Conservation (phyloP, 768 basidiomycete species). For the Cystofilobasidium capitatum region DNA sequence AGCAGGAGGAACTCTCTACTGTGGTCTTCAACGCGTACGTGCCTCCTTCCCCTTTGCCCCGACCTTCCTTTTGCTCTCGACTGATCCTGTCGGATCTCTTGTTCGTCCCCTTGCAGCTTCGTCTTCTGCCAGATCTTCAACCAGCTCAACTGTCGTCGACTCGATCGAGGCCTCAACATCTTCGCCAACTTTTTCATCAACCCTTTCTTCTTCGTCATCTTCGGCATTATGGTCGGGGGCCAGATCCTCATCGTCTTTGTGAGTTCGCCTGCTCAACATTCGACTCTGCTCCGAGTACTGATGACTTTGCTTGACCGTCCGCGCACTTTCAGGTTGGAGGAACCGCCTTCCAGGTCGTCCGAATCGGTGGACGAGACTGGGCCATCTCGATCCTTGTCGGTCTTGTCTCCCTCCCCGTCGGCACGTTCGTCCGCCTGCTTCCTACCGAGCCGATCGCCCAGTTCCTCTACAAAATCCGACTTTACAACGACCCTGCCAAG, state of each 20-base stretch:
- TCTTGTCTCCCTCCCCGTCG: slow-evolving; percentile 75
- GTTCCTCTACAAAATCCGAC: slow-evolving; percentile 48
- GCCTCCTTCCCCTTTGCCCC: too few relatives aligned
- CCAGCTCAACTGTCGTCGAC: slow-evolving; percentile 60
- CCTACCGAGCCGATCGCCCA: slow-evolving; percentile 71
- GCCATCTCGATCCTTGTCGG: slow-evolving; percentile 84
- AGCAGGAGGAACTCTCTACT: slow-evolving; percentile 54
- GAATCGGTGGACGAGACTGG: slow-evolving; percentile 76
- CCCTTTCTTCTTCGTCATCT: slow-evolving; percentile 4
- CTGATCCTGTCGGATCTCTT: too few relatives aligned
- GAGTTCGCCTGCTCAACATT: too few relatives aligned
- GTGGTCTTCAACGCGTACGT: slow-evolving; percentile 95
- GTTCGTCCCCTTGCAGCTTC: too few relatives aligned
- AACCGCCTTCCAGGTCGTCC: slow-evolving; percentile 78
- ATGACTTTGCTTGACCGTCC: too few relatives aligned
- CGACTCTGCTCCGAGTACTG: too few relatives aligned
- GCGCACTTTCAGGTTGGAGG: too few relatives aligned
- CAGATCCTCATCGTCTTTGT: slow-evolving; percentile 82
- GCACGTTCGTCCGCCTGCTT: slow-evolving; percentile 63
- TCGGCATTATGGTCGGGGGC: slow-evolving; percentile 52
- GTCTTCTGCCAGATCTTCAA: slow-evolving; percentile 85
- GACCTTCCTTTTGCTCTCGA: too few relatives aligned
- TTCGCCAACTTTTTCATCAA: slow-evolving; percentile 58
- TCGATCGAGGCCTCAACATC: slow-evolving; percentile 78
- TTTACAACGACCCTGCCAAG: slow-evolving; percentile 32